phyloP scores from a whole-genome alignment of 2,329 filamentous ascomycete genomes.

The Fusarium compactum region DNA sequence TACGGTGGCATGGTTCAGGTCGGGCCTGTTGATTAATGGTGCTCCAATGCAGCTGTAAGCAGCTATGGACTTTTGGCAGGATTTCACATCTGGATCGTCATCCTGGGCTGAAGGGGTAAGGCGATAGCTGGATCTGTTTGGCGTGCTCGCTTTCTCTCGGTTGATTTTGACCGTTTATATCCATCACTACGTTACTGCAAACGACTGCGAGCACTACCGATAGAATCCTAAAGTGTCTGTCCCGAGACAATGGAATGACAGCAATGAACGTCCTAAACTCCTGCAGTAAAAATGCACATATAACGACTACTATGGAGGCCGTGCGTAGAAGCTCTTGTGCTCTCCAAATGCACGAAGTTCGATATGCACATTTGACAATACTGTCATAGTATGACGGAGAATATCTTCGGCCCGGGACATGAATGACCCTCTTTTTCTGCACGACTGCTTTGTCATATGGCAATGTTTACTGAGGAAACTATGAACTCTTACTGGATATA shows the following conservation, averaged over 20 bases:
- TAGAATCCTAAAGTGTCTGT: neutral
- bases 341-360: neutral
- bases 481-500: neutral
- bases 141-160: neutral
- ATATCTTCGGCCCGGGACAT: neutral
- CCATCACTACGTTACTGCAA: neutral
- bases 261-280: neutral
- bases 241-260: neutral
- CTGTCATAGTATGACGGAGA: neutral
- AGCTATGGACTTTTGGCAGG: slow-evolving; percentile 8
- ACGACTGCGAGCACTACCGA: neutral
- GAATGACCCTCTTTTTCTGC: neutral
- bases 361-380: neutral
- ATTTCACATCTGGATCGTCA: neutral
- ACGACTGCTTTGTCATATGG: neutral
- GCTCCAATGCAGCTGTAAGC: neutral
- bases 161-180: neutral
- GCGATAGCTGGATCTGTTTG: neutral
- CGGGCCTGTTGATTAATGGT: neutral
- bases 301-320: neutral
- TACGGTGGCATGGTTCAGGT: slow-evolving; percentile 1
- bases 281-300: neutral
- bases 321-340: neutral
- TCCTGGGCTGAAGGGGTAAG: slow-evolving; percentile 1
- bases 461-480: neutral